Conservation (phyloP, 2,329 filamentous ascomycete species). For the Arthroderma sp. region DNA sequence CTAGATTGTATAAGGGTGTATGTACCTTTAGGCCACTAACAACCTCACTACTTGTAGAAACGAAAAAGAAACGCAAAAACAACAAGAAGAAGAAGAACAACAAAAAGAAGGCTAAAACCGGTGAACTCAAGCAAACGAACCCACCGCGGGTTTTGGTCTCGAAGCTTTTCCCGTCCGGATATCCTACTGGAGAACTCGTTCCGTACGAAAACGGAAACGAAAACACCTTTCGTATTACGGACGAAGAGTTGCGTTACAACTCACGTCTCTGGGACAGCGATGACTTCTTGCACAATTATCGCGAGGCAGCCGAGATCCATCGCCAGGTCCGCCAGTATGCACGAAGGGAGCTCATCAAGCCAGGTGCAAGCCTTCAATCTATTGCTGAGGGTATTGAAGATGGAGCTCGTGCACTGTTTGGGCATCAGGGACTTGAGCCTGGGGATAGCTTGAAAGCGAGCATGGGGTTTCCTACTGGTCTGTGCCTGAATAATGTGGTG, state of each 20-base stretch:
- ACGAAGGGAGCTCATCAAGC: slow-evolving; percentile 35
- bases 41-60: slow-evolving; percentile 14
- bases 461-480: slow-evolving; percentile 44
- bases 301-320: slow-evolving; percentile 44
- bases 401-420: slow-evolving; percentile 38
- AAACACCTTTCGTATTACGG: slow-evolving; percentile 34
- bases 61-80: slow-evolving; percentile 36
- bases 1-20: not conserved
- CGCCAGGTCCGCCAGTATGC: slow-evolving; percentile 41
- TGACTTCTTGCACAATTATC: slow-evolving; percentile 40
- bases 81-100: slow-evolving; percentile 32
- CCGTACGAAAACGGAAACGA: slow-evolving; percentile 27
- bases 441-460: slow-evolving; percentile 40
- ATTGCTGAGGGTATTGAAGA: slow-evolving; percentile 44
- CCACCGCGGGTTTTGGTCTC: slow-evolving; percentile 36
- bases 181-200: slow-evolving; percentile 35
- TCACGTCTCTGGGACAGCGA: slow-evolving; percentile 30
- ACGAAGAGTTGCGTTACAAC: slow-evolving; percentile 34
- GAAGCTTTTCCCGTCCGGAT: slow-evolving; percentile 34
- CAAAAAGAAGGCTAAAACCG: slow-evolving; percentile 15
- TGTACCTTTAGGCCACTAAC: not conserved
- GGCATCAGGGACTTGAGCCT: slow-evolving; percentile 38
- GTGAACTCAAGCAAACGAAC: slow-evolving; percentile 25
- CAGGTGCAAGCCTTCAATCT: slow-evolving; percentile 35
- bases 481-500: slow-evolving; percentile 40